Evolutionary conservation across 2,329 filamentous ascomycete genomes (phyloP).

Genomic region (Lachnellula subtilissima): DNA sequence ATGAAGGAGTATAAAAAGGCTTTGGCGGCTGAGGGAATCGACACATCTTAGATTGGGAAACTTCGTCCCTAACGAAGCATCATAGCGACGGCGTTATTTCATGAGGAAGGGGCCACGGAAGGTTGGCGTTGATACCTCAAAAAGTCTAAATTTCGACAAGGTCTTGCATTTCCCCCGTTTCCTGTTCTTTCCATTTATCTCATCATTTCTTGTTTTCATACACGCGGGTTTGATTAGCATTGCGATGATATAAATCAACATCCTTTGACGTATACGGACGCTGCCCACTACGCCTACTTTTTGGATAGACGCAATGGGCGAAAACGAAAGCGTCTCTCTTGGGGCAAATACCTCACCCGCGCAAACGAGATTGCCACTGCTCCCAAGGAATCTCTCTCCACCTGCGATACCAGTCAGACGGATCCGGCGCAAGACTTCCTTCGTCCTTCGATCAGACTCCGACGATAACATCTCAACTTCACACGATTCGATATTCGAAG

Average conservation of each 20-base stretch:
- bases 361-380: constrained; percentile 16
- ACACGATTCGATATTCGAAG: constrained; percentile 36
- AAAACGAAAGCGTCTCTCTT: constrained; percentile 10
- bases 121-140: constrained; percentile 1
- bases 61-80: neutral
- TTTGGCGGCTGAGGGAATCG: constrained; percentile 53
- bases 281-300: constrained; percentile 1
- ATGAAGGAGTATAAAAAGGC: constrained; percentile 66
- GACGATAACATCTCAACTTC: constrained; percentile 35
- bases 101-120: constrained; percentile 13
- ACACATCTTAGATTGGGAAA: constrained; percentile 14
- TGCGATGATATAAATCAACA: constrained; percentile 1
- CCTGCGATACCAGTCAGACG: constrained; percentile 13
- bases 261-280: constrained; percentile 2
- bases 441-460: constrained; percentile 30
- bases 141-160: neutral
- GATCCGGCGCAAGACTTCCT: constrained; percentile 31
- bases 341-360: constrained; percentile 1
- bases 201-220: constrained; percentile 1
- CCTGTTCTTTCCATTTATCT: constrained; percentile 1
- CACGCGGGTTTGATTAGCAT: constrained; percentile 3
- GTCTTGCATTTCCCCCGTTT: constrained; percentile 1
- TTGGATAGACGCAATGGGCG: constrained; percentile 23
- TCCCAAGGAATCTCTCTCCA: constrained; percentile 12
- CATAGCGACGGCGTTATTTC: constrained; percentile 28